Percentiles rank a stretch among this genome's conserved stretches.
These are phyloP conservation scores for Aureobasidium leucospermi DNA, from an alignment of 2,329 filamentous ascomycete species.

Conservation along the genomic window DNA sequence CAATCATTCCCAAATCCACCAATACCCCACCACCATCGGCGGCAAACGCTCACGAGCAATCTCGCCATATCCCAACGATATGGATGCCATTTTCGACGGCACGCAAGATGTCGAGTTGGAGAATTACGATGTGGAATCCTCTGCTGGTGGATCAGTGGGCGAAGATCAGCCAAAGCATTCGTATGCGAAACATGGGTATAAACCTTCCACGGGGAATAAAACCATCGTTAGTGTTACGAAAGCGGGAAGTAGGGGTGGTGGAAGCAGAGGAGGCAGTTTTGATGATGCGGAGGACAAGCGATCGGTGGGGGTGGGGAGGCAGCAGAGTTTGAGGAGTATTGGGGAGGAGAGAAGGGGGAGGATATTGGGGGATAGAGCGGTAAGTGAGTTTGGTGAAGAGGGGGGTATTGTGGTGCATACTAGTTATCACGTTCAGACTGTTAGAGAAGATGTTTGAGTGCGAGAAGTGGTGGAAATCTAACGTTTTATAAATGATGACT, in stretches of 20 bases:
- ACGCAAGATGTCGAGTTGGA: constrained; percentile 4
- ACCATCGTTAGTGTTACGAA: background rate
- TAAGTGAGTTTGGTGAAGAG: background rate
- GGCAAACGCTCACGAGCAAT: background rate
- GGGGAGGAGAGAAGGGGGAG: background rate
- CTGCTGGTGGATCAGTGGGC: background rate
- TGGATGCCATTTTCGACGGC: constrained; percentile 1
- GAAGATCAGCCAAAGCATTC: background rate
- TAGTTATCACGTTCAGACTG: background rate
- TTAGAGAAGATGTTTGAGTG: background rate
- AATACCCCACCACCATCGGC: background rate
- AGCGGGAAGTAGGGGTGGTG: background rate
- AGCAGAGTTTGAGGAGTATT: constrained; percentile 3
- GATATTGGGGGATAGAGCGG: background rate
- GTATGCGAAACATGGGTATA: constrained; percentile 3
- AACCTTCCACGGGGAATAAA: background rate
- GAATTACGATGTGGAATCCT: background rate
- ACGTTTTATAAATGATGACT: background rate
- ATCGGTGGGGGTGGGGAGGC: background rate
- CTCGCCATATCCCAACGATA: background rate
- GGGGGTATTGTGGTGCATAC: constrained; percentile 2
- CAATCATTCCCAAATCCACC: background rate
- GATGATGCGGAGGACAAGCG: background rate
- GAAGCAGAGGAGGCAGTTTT: background rate
- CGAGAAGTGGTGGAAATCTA: background rate